Percentiles rank a stretch among this genome's conserved stretches.
phyloP scores from a whole-genome alignment of 1,139 yeast genomes.

The Diutina siamensis region DNA sequence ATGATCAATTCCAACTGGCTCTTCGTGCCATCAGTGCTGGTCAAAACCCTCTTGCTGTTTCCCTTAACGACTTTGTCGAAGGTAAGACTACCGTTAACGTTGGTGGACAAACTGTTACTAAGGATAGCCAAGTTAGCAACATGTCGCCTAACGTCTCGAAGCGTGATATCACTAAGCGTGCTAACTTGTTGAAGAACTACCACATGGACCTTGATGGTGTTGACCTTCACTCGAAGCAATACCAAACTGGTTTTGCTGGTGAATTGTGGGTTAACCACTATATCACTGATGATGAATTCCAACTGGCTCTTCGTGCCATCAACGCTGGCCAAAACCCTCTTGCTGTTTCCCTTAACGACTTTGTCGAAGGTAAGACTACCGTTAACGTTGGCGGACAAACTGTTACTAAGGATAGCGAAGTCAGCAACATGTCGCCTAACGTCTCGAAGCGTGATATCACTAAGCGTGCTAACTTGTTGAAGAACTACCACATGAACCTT shows the following conservation, averaged over 20 bases:
- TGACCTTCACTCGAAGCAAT: neutral
- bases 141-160: neutral
- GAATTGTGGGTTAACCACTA: neutral
- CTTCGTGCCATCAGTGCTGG: neutral
- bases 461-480: no score
- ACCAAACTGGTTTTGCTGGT: neutral
- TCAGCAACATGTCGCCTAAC: neutral
- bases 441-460: no score
- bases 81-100: neutral
- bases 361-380: neutral
- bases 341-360: neutral
- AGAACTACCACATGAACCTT: neutral
- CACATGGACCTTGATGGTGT: neutral
- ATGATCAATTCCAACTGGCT: neutral
- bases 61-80: neutral
- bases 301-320: neutral
- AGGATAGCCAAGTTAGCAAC: neutral
- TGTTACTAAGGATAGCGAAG: neutral
- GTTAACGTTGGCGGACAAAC: neutral
- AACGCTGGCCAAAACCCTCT: neutral
- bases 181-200: neutral
- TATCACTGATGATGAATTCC: neutral
- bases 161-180: no score
- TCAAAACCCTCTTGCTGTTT: neutral
- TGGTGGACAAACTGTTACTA: neutral